A percentile compares a stretch with the other conserved stretches of the same genome.
phyloP scores from a whole-genome alignment of 2,329 filamentous ascomycete species.

The Lasiodiplodia hormozganensis region DNA sequence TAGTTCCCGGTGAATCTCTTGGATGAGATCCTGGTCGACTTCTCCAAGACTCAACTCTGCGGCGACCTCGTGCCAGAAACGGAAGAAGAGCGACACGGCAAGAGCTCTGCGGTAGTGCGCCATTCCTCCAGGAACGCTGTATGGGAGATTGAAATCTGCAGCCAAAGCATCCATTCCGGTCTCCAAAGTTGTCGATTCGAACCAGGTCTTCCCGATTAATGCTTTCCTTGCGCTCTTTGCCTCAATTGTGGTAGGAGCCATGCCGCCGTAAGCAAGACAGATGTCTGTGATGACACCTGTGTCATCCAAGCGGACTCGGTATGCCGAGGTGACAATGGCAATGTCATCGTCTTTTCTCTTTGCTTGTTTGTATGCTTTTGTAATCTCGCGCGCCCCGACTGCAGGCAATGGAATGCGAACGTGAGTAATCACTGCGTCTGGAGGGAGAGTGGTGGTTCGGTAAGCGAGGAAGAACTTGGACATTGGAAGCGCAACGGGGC shows the following conservation, averaged over 20 bases:
- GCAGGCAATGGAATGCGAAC: conserved; percentile 78
- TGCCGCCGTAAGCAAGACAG: conserved; percentile 88
- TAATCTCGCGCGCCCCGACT: conserved; percentile 73
- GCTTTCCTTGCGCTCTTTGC: conserved; percentile 77
- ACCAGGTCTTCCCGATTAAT: conserved; percentile 77
- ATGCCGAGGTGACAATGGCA: conserved; percentile 88
- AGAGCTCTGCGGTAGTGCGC: conserved; percentile 90
- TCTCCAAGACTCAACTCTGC: conserved; percentile 62
- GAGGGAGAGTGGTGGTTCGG: conserved; percentile 77
- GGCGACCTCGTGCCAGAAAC: conserved; percentile 92
- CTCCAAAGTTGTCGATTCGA: conserved; percentile 81
- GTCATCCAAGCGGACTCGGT: conserved; percentile 75
- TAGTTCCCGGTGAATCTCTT: conserved; percentile 82
- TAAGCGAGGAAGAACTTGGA: conserved; percentile 89
- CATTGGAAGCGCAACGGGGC: conserved; percentile 68
- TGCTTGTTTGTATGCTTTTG: conserved; percentile 91
- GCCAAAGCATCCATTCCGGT: conserved; percentile 83
- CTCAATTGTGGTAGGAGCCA: conserved; percentile 86
- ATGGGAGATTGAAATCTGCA: conserved; percentile 82
- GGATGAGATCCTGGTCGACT: conserved; percentile 73
- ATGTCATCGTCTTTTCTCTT: conserved; percentile 98
- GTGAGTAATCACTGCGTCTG: conserved; percentile 80
- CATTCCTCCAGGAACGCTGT: conserved; percentile 94
- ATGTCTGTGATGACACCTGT: conserved; percentile 73
- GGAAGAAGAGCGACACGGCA: conserved; percentile 91